Percentiles rank a stretch among this genome's conserved stretches.
Conservation (phyloP, 345 rosid genomes). For the Eucalyptus shirleyi region DNA sequence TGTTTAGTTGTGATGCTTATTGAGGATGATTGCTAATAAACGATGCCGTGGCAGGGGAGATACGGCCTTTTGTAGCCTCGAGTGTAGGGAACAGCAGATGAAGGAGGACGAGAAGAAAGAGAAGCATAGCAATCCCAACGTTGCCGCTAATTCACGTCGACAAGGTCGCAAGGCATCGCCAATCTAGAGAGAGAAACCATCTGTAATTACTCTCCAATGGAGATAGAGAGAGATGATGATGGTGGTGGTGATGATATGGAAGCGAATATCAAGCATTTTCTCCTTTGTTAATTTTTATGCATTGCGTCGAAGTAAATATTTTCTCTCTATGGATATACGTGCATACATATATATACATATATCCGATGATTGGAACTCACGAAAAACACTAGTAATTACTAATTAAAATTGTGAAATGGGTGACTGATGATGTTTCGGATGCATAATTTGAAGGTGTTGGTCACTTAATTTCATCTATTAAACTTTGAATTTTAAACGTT, state of each 20-base stretch:
- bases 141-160: background rate
- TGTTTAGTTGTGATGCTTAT: background rate
- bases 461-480: background rate
- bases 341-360: background rate
- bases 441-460: background rate
- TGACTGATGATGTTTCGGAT: background rate
- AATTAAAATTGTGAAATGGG: background rate
- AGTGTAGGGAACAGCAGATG: slow-evolving; percentile 73
- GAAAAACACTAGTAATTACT: background rate
- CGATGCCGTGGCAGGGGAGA: slow-evolving; percentile 42
- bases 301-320: background rate
- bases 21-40: background rate
- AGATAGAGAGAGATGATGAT: background rate
- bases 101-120: slow-evolving; percentile 53
- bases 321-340: background rate
- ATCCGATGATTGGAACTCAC: background rate
- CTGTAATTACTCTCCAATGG: background rate
- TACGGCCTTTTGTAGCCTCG: slow-evolving; percentile 72
- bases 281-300: background rate
- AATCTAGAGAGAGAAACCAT: background rate
- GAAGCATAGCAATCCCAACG: background rate
- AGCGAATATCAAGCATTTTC: background rate
- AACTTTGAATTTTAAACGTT: background rate
- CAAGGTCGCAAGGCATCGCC: background rate
- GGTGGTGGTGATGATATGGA: background rate